Base-by-base conservation (phyloP, 1,284 basidiomycete genomes). In the Fomitopsis pinicola region DNA sequence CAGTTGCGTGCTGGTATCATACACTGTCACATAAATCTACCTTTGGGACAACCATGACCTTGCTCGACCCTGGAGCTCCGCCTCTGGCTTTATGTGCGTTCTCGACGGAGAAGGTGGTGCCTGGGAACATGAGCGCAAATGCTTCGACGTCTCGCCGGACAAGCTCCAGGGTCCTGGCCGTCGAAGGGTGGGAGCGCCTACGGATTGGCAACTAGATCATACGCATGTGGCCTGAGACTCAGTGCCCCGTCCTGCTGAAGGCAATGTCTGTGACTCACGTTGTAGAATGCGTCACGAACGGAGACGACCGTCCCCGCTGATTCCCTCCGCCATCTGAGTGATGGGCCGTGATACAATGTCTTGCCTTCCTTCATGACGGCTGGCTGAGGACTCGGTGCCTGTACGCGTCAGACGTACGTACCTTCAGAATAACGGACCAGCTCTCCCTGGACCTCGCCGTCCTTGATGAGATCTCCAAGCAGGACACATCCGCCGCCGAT, bases 281-380 rank as follows among this genome's bases (percentile, higher is more conserved):
- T 93, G 70, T 89, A 91, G 72, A 95, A 97, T 4, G 91, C 86
- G 70, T 97, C 95, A 22, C 91, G 86, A 42, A 96, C 80, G 66
- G 82, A 86, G 44, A 95, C 87, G 10, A 84, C 86, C 3, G 94
- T 96, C 4, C 95, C 95, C 5, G 83, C 74, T 2, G 78, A 75
- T 70, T 90, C 87, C 69, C 87, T 78, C 63, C 82, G 78, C 91
- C 89, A 87, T 33, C 89, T 83, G 45, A 87, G 76, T 2, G 92
- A 85, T 38, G 86, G 81, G 0, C 93, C 93, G 35, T 77, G 75
- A 69, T 91, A 92, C n/a, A 95, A 71, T 14, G 72, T 76, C 66
- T 84, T 78, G 15, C 84, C 85, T 28, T 84, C 86, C 90, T 93
- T 38, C 12, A 40, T 38, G 52, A 6, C n/a, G 28, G 28, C 28